phyloP scores from a whole-genome alignment of 495 filamentous ascomycete genomes.

The Haplographium delicatum region DNA sequence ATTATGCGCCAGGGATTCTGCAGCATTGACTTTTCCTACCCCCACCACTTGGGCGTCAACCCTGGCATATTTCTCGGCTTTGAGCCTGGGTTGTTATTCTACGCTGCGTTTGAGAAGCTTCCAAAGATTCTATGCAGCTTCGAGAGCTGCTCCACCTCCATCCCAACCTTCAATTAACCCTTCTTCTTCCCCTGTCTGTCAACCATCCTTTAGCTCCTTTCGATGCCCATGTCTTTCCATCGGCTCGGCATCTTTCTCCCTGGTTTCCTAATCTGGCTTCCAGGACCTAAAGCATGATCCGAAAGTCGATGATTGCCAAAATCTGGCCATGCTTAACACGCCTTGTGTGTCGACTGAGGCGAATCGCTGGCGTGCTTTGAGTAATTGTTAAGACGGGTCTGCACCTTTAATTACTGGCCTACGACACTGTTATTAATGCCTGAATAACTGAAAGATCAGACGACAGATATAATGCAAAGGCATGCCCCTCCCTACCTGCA shows the following conservation, averaged over 20 bases:
- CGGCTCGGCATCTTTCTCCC: slow-evolving; percentile 15
- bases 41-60: no score
- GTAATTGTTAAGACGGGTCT: slow-evolving; percentile 17
- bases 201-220: slow-evolving; percentile 17
- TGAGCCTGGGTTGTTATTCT: no score
- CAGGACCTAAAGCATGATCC: slow-evolving; percentile 17
- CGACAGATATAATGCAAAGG: slow-evolving; percentile 28
- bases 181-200: slow-evolving; percentile 6
- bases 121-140: no score
- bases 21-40: no score
- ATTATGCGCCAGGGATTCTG: no score
- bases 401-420: slow-evolving; percentile 24
- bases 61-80: no score
- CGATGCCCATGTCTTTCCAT: slow-evolving; percentile 9
- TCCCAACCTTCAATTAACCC: background rate
- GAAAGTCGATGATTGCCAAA: slow-evolving; percentile 13
- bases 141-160: no score
- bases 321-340: slow-evolving; percentile 19
- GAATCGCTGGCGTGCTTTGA: slow-evolving; percentile 22
- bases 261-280: slow-evolving; percentile 18
- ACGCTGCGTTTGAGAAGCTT: no score
- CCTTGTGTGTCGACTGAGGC: slow-evolving; percentile 20
- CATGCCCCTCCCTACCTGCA: slow-evolving; percentile 20
- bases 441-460: slow-evolving; percentile 21
- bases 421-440: slow-evolving; percentile 22